Conservation (phyloP, 371 early-diverging fungal species). For the Haplosporangium sp. region DNA sequence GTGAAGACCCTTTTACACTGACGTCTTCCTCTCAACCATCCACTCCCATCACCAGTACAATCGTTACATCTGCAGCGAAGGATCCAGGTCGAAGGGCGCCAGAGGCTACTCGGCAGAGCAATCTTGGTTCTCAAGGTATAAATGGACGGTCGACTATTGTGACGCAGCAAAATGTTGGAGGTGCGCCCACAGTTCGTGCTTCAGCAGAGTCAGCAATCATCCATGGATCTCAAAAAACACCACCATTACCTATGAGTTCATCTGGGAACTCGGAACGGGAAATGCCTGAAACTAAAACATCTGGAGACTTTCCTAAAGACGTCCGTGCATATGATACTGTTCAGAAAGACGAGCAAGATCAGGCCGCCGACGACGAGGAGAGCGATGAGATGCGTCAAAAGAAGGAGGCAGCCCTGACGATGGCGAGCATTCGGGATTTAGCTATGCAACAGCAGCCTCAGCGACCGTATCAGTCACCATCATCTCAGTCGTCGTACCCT, state of each 20-base stretch:
- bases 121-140: too few species aligned
- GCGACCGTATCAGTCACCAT: not conserved
- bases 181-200: too few species aligned
- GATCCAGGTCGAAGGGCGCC: not conserved
- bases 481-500: not conserved
- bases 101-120: too few species aligned
- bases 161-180: too few species aligned
- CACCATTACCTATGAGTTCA: not conserved
- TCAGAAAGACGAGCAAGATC: constrained; percentile 1
- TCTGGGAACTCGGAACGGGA: not conserved
- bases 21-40: constrained; percentile 11
- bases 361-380: constrained; percentile 22
- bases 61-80: not conserved
- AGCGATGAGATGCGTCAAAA: constrained; percentile 37
- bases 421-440: constrained; percentile 43
- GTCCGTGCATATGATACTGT: not conserved
- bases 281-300: not conserved
- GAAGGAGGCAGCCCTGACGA: constrained; percentile 44
- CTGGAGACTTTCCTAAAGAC: not conserved
- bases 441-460: constrained; percentile 29
- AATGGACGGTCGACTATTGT: too few species aligned
- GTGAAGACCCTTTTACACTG: not conserved
- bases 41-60: not conserved
- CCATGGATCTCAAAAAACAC: too few species aligned
- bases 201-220: too few species aligned